Percentiles rank a stretch among this genome's conserved stretches.
These are phyloP conservation scores for Corniculantispora saksenae DNA, from an alignment of 2,329 filamentous ascomycete species.

Conservation along the genomic window DNA sequence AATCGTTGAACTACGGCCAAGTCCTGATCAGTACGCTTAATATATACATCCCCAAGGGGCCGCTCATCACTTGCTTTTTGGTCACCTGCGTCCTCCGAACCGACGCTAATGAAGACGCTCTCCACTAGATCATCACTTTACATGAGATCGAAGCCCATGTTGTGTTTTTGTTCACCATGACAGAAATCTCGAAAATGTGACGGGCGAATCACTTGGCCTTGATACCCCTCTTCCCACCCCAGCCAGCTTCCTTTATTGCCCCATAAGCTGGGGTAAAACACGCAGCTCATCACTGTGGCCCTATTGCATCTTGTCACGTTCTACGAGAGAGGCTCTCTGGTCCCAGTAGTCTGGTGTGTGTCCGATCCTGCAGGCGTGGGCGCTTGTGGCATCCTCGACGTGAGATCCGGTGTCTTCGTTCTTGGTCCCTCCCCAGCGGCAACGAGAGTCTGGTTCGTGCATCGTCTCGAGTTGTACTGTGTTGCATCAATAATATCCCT, in stretches of 20 bases:
- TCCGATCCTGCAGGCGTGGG: constrained; percentile 12
- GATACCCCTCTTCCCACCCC: not conserved
- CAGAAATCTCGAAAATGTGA: constrained; percentile 13
- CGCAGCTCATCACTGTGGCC: not conserved
- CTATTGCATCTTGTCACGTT: constrained; percentile 12
- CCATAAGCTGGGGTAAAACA: constrained; percentile 11
- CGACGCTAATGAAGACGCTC: not conserved
- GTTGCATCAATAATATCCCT: not conserved
- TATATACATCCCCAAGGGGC: not conserved
- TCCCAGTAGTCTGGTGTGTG: constrained; percentile 1
- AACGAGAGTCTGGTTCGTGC: not conserved
- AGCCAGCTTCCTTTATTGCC: constrained; percentile 1
- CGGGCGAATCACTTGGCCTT: constrained; percentile 8
- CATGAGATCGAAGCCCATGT: not conserved
- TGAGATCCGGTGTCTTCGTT: constrained; percentile 11
- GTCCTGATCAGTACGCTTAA: not conserved
- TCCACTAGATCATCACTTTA: not conserved
- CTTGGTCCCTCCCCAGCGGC: not conserved
- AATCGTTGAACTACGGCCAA: too few relatives aligned
- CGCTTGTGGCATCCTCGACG: not conserved
- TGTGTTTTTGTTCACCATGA: constrained; percentile 17
- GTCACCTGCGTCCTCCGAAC: not conserved
- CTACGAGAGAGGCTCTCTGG: not conserved
- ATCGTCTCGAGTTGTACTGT: not conserved
- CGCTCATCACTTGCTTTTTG: not conserved